Base-by-base conservation (phyloP, 2,329 filamentous ascomycete genomes). In the Xylaria sp. region DNA sequence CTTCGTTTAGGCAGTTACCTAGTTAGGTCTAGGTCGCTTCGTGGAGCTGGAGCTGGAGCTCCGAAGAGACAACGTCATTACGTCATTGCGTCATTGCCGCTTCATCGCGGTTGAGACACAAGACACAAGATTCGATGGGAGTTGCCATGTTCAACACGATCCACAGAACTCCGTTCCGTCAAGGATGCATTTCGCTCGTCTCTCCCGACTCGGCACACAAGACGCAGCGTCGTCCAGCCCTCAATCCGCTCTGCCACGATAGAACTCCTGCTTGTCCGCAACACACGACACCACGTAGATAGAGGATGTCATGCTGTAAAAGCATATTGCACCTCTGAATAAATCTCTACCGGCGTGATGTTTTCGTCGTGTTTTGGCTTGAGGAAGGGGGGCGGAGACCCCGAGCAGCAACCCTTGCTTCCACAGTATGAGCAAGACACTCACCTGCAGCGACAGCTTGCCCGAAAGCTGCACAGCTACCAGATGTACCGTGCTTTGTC, bases 401-500 rank as follows among this genome's bases (percentile, higher is more conserved):
- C 82, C 60, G 91, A 94, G 72, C 89, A 87, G 54, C 82, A 93
- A 71, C 93, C 93, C 64, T 83, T 97, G 58, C 87, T 97, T 49
- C 91, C 93, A 60, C 89, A 88, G 70, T 95, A 95, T 81, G 82
- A 87, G 70, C 90, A 96, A 75, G 91, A 95, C 71, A 96, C 93
- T 1, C 79, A 82, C 31, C 80, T 93, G 55, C 91, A 97, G 82
- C 83, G 87, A 48, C 83, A 87, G 70, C 83, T 96, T 60, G 91
- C 94, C 72, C 88, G 94, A 76, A 97, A 97, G 81, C 85, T 98
- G 63, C 94, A 97, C 78, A 89, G 89, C 25, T 97, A 97, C 74
- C 92, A 97, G 81, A 96, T 97, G 90, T 74, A 93, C 27, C 86
- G 91, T 54, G 94, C 94, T 56, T 75, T 97, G 9, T 85, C 86